phyloP scores from a whole-genome alignment of 768 basidiomycete genomes.

The Pleurotus ostreatus region DNA sequence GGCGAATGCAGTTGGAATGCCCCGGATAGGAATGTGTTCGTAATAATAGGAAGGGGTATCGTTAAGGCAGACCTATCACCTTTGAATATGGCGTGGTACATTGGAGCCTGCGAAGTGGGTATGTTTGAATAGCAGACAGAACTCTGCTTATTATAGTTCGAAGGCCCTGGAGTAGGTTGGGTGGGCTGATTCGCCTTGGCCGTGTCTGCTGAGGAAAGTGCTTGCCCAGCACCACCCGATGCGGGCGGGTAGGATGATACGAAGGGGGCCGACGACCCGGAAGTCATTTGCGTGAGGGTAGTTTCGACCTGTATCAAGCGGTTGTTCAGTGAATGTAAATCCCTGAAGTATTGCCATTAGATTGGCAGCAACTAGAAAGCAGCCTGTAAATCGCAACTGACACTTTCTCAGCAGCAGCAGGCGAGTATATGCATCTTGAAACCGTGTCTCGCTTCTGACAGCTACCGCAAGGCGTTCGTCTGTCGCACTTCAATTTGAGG shows the following conservation, averaged over 20 bases:
- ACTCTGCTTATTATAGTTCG: not conserved
- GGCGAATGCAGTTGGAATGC: conserved; percentile 4
- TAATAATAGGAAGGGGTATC: not conserved
- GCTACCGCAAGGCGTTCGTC: conserved; percentile 70
- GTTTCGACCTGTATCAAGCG: conserved; percentile 70
- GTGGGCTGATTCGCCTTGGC: not conserved
- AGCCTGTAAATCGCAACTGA: conserved; percentile 28
- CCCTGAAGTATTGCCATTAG: conserved; percentile 32
- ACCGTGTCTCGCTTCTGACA: conserved; percentile 80
- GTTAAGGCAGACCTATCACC: conserved; percentile 2
- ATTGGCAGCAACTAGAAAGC: not conserved
- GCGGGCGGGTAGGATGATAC: not conserved
- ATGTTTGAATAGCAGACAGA: not conserved
- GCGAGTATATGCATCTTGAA: conserved; percentile 69
- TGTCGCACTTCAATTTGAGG: conserved; percentile 82
- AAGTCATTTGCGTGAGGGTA: conserved; percentile 45
- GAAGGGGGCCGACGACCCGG: conserved; percentile 24
- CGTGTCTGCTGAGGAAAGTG: not conserved
- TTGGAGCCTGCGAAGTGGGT: not conserved
- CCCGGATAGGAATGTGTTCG: conserved; percentile 2
- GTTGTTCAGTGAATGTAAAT: conserved; percentile 81
- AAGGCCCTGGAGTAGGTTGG: conserved; percentile 1
- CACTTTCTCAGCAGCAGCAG: conserved; percentile 86
- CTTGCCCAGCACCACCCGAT: not conserved
- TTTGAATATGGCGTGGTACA: conserved; percentile 1